Evolutionary conservation across 129 eudicot species (phyloP).

Genomic region (Flaveria brownii): DNA sequence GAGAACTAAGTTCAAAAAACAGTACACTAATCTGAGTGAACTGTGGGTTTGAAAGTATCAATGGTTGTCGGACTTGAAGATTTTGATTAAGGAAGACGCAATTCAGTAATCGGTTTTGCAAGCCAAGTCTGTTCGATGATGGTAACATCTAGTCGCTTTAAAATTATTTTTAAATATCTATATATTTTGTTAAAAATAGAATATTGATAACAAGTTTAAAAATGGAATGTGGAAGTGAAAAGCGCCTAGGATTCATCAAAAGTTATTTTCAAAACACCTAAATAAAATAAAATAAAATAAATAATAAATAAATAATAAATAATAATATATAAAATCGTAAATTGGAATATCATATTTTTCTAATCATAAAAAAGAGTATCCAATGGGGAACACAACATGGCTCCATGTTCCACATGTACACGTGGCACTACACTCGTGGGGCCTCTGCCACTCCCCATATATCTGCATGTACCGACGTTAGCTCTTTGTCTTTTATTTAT

Average conservation of each 20-base stretch:
- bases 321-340: no score
- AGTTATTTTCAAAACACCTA: background rate
- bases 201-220: background rate
- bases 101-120: no score
- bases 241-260: slow-evolving; percentile 35
- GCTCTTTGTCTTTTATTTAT: slow-evolving; percentile 28
- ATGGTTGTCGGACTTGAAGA: no score
- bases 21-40: no score
- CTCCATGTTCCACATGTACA: slow-evolving; percentile 29
- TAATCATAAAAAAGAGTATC: slow-evolving; percentile 35
- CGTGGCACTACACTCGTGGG: slow-evolving; percentile 43
- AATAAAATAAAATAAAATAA: background rate
- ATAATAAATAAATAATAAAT: background rate
- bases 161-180: no score
- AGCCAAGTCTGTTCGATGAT: no score
- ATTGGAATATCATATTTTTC: background rate
- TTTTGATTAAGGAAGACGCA: no score
- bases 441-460: slow-evolving; percentile 26
- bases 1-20: no score
- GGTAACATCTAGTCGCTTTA: no score
- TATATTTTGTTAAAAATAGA: no score
- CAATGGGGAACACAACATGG: slow-evolving; percentile 38
- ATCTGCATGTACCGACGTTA: slow-evolving; percentile 37
- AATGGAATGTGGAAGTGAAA: slow-evolving; percentile 11
- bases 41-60: no score